Base-by-base conservation (phyloP, 2,329 filamentous ascomycete species). In the Ascomycota sp. region DNA sequence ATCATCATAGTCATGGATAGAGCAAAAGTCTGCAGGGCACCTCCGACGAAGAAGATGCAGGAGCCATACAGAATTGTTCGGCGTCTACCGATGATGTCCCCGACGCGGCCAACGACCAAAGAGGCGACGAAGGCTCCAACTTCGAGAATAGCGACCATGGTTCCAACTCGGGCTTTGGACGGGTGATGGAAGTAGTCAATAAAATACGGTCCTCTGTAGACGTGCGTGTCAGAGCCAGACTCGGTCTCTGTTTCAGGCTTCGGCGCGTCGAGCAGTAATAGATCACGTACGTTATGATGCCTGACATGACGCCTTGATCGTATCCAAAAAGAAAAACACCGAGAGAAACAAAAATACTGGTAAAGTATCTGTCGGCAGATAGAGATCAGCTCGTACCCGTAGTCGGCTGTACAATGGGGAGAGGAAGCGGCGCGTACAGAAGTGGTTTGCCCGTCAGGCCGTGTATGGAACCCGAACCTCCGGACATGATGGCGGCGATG, bases 131-230 rank as follows among this genome's bases (percentile, higher is more conserved):
- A 78, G 28, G 89, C 89, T 38, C 89, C 89, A 35, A 95, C 63
- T 57, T 93, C 86, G 38, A 98, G 68, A 46, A 98, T 95, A 43
- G 89, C 86, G 37, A 98, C 89, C 76, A 95, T 95, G 25, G 84
- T 95, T 38, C 86, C 89, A 38, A 98, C 75, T 52, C 92, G 72
- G 32, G 83, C 81, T 45, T 71, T 70, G 21, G 80, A 76, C 13
- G 89, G 89, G 46, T 95, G 73, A 47, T 84, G 65, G 57, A 98
- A 95, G 54, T 92, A 92, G 51, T 84, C 72, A 53, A 76, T 80
- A 53, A 98, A 98, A 53, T 77, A 79, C 8, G 72, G 66, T 41
- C 84, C 84, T 37, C 84, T 93, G 35, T n/a, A 37, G 11, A 16
- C 7, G 21, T 11, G n/a, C n/a, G n/a, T 1, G 10, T 10, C 10